Percentiles rank a stretch among this genome's conserved stretches.
Conservation (phyloP, 164 flowering plant species). For the Vitis amurensis region DNA sequence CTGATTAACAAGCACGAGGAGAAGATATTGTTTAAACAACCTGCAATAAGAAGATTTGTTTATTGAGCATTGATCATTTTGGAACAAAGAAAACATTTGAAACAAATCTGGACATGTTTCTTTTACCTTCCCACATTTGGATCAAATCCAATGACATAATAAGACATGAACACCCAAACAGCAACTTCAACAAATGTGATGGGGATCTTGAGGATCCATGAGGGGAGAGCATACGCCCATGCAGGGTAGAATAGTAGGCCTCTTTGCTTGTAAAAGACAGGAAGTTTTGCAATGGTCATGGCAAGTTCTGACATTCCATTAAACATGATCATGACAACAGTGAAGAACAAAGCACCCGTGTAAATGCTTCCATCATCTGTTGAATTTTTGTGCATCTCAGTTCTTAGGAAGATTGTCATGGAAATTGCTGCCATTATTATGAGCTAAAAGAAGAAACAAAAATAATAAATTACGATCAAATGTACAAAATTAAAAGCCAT, state of each 20-base stretch:
- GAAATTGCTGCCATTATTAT: constrained; percentile 28
- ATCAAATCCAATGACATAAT: constrained; percentile 62
- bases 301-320: constrained; percentile 47
- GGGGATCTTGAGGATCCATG: constrained; percentile 62
- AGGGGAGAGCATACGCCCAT: constrained; percentile 64
- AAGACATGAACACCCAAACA: constrained; percentile 50
- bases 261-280: constrained; percentile 54
- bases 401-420: constrained; percentile 54
- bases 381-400: constrained; percentile 36
- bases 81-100: too few relatives aligned
- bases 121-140: constrained; percentile 55
- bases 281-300: constrained; percentile 41
- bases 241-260: constrained; percentile 45
- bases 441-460: constrained; percentile 29
- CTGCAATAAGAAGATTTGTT: constrained; percentile 8
- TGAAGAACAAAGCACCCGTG: constrained; percentile 34
- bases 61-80: not conserved
- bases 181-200: constrained; percentile 47
- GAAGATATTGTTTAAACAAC: constrained; percentile 28
- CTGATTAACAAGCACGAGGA: constrained; percentile 23
- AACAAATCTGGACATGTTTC: too few relatives aligned
- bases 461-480: too few relatives aligned
- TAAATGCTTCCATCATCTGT: constrained; percentile 27
- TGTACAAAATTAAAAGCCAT: too few relatives aligned
- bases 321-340: constrained; percentile 28